Evolutionary conservation across 805 yeast genomes (phyloP).

Genomic region (Candida khao-thaluensis): DNA sequence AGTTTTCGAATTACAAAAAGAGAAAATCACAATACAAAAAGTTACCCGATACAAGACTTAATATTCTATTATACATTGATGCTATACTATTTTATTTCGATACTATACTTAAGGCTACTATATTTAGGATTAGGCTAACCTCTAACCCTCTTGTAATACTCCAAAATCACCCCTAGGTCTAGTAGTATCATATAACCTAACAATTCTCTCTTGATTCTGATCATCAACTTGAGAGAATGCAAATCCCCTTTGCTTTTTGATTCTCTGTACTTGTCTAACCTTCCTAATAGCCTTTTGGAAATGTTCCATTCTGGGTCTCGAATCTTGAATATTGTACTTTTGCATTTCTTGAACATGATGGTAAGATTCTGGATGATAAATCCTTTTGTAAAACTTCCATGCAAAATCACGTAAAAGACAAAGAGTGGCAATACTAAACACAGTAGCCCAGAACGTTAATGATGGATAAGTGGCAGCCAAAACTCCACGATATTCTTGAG

Average conservation of each 20-base stretch:
- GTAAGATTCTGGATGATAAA: slow-evolving; percentile 87
- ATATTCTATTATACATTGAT: neutral
- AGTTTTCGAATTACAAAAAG: too few species aligned
- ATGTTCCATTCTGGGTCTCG: slow-evolving; percentile 93
- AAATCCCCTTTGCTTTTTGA: slow-evolving; percentile 97
- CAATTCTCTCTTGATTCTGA: slow-evolving; percentile 87
- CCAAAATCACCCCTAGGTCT: slow-evolving; percentile 76
- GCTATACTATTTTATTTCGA: too few species aligned
- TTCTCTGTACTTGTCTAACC: slow-evolving; percentile 96
- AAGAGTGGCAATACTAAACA: slow-evolving; percentile 69
- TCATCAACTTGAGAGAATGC: slow-evolving; percentile 93
- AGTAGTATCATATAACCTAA: slow-evolving; percentile 94
- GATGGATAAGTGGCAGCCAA: slow-evolving; percentile 74
- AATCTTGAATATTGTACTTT: slow-evolving; percentile 88
- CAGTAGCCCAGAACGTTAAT: slow-evolving; percentile 77
- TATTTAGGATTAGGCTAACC: too few species aligned
- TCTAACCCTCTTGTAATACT: slow-evolving; percentile 27
- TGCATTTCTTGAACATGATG: slow-evolving; percentile 97
- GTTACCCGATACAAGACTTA: too few species aligned
- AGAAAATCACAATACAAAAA: too few species aligned
- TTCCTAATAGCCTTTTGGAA: slow-evolving; percentile 96
- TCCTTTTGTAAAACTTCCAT: slow-evolving; percentile 93
- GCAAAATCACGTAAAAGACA: slow-evolving; percentile 85
- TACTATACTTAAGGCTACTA: too few species aligned
- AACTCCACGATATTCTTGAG: slow-evolving; percentile 82